Evolutionary conservation across 176 grass and related monocot genomes (phyloP).

Genomic region (Musa troglodytarum): DNA sequence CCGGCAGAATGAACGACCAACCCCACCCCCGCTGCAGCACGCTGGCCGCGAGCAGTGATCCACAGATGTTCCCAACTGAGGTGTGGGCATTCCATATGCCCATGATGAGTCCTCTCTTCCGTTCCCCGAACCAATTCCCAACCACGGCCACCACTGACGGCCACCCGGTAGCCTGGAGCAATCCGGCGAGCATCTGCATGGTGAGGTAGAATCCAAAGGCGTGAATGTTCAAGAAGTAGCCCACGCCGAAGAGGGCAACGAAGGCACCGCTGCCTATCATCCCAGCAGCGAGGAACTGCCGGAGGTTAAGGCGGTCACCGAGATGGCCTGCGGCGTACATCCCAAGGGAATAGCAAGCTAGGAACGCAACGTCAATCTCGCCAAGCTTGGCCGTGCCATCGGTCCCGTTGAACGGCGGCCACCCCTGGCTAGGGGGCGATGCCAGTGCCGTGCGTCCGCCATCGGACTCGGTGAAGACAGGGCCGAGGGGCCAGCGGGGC

Average conservation of each 20-base stretch:
- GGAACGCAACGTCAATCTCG: constrained; percentile 58
- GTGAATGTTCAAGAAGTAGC: constrained; percentile 37
- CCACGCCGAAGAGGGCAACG: constrained; percentile 42
- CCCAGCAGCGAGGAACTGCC: constrained; percentile 50
- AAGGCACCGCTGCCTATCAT: constrained; percentile 41
- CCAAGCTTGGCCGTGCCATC: constrained; percentile 45
- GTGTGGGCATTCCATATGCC: constrained; percentile 69
- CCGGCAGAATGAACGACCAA: constrained; percentile 50
- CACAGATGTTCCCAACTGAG: constrained; percentile 50
- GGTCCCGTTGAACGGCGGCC: constrained; percentile 18
- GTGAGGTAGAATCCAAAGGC: constrained; percentile 36
- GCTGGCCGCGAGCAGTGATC: constrained; percentile 44
- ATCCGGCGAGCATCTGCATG: constrained; percentile 38
- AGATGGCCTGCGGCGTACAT: constrained; percentile 58
- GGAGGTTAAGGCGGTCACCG: constrained; percentile 57
- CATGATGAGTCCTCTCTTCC: constrained; percentile 52
- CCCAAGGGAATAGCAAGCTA: constrained; percentile 57
- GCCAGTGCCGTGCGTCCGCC: background rate
- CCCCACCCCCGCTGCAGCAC: constrained; percentile 54
- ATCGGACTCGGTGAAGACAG: background rate
- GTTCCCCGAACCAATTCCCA: constrained; percentile 57
- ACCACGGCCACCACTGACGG: constrained; percentile 60
- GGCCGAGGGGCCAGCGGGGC: constrained; percentile 4
- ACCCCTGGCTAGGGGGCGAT: background rate
- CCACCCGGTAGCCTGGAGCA: constrained; percentile 57